Evolutionary conservation across 352 stramenopile genomes (phyloP), one percentile per base, ranked within the genome.

Genomic region (Phytopythium delawarense): DNA sequence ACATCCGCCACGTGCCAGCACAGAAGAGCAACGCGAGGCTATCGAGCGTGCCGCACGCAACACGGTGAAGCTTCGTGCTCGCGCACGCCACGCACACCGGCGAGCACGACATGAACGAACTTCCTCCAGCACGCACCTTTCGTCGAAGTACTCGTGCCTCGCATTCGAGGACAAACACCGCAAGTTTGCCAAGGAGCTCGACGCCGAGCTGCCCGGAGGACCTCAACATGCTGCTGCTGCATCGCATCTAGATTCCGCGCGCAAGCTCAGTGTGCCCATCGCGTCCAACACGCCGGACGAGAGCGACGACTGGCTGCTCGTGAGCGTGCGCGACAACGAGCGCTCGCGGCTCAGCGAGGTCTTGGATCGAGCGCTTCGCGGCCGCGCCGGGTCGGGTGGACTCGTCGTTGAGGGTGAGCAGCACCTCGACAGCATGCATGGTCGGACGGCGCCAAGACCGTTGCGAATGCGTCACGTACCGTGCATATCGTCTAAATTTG

Each of bases 121-220:
- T 94, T 92, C 65, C 65, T 94, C 55, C 92, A 94, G 69, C 85
- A 94, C 59, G 85, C 83, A 25, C 85, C 85, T 7, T 94, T 91
- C 52, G 81, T 94, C 12, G 92, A 94, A 28, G 25, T 28, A 28
- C 72, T 88, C 74, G 67, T 76, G 81, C 28, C 57, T 61, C 21
- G 85, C 69, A 3, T 92, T 94, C 50, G 78, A 91, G 62, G 75
- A 79, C 49, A 88, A 92, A 56, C 85, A 92, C 65, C 73, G 80
- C 34, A 88, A 84, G 49, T 94, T 92, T 54, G 63, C 57, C 9
- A 69, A 67, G 2, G 63, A 76, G 44, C 66, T 94, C 7, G 72
- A 89, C 21, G 66, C 67, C 15, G 92, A 74, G 64, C 64, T 89
- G 9, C 58, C 66, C 71, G n/a, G 59, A 89, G 46, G 84, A 92